Evolutionary conservation across 495 filamentous ascomycete species (phyloP), one percentile per base, ranked within the genome.

Genomic region (Neurospora pannonica): DNA sequence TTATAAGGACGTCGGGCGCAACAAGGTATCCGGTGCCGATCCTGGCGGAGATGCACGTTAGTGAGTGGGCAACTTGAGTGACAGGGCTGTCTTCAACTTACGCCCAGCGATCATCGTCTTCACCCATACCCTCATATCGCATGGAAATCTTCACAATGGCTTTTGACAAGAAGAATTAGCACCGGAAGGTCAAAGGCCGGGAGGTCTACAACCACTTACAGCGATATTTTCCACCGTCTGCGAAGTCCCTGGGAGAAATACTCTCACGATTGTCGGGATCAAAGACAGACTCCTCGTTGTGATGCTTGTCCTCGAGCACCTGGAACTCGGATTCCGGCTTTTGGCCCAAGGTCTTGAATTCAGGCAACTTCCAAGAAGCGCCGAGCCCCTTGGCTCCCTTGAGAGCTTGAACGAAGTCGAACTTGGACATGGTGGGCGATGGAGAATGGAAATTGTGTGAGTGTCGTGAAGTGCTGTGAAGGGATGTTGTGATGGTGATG

Each of bases 1-100:
- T 48, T 0, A 48, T 5, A 1, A 48, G 0, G n/a, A 0, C 0
- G 46, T 24, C 46, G 46, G 9, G n/a, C 3, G n/a, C 46, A 0
- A 48, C 0, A 13, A 48, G 46, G 46, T 48, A 48, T 0, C 46
- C 46, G 1, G 43, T 48, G 3, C 43, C 43, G n/a, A 21, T 48
- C 6, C 40, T 42, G 17, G 40, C 1, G 13, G 13, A 39, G 11
- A 39, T 15, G 38, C 38, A 15, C 37, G 13, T 39, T 39, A 39
- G 38, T 15, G 11, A 39, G 38, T 15, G 38, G 13, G 38, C 13
- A 39, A 38, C 7, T 38, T 38, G 10, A 9, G 37, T 10, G 37
- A 38, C 37, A 8, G 37, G 37, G 7, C 37, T 10, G 37, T 38
- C 37, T 9, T 39, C 13, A 15, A 39, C 42, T 48, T 48, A 48